These are phyloP conservation scores for Botrytis medusae DNA, from an alignment of 2,329 filamentous ascomycete genomes.

Conservation along the genomic window DNA sequence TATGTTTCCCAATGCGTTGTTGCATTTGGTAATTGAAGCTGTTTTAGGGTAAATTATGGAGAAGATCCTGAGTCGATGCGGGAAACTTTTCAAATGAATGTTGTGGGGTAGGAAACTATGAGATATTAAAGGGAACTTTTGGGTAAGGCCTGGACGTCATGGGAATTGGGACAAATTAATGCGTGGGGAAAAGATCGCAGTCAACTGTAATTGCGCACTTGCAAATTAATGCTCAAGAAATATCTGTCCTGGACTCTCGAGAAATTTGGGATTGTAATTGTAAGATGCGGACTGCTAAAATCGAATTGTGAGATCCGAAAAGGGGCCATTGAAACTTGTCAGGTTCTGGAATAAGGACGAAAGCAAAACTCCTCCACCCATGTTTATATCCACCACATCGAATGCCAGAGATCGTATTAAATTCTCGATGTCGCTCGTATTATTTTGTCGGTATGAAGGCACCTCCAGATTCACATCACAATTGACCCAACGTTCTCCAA, in stretches of 20 bases:
- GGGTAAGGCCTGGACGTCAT: neutral
- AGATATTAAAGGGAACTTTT: neutral
- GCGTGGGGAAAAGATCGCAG: neutral
- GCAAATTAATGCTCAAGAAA: slow-evolving; percentile 2
- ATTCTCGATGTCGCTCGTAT: neutral
- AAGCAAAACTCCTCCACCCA: neutral
- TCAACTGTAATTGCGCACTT: neutral
- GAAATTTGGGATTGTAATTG: neutral
- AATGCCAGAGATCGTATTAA: neutral
- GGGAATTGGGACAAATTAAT: neutral
- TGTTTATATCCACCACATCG: neutral
- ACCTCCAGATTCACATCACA: slow-evolving; percentile 17
- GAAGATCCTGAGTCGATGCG: neutral
- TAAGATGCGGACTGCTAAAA: neutral
- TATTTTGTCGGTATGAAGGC: neutral
- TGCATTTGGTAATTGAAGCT: neutral
- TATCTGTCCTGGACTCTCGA: neutral
- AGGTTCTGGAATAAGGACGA: neutral
- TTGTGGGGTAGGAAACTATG: neutral
- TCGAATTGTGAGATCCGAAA: neutral
- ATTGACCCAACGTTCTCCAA: slow-evolving; percentile 14
- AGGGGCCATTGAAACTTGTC: neutral
- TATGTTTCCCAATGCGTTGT: neutral
- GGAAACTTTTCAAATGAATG: neutral
- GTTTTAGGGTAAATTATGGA: neutral